Evolutionary conservation across 768 basidiomycete species (phyloP).

Genomic region (Tricholoma terreum): DNA sequence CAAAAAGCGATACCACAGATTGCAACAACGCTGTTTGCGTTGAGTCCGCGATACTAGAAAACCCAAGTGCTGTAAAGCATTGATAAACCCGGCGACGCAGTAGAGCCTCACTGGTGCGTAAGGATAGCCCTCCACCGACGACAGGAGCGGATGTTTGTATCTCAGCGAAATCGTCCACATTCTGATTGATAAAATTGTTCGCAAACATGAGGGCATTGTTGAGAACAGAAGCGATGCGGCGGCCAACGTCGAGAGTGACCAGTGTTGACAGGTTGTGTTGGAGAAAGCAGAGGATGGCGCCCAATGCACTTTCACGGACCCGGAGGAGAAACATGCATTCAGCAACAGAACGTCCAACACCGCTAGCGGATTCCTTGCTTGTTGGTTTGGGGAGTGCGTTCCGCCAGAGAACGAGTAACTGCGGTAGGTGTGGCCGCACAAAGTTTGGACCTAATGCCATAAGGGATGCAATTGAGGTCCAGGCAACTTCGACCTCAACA

Average conservation of each 20-base stretch:
- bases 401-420: conserved; percentile 93
- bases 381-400: conserved; percentile 96
- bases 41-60: conserved; percentile 74
- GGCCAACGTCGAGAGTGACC: conserved; percentile 87
- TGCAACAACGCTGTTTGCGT: conserved; percentile 81
- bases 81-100: conserved; percentile 84
- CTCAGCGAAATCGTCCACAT: conserved; percentile 62
- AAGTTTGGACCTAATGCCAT: conserved; percentile 94
- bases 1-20: conserved; percentile 77
- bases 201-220: conserved; percentile 89
- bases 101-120: conserved; percentile 79
- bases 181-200: conserved; percentile 73
- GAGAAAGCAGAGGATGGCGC: conserved; percentile 86
- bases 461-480: conserved; percentile 86
- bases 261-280: conserved; percentile 71
- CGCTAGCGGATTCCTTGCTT: conserved; percentile 69
- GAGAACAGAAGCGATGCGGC: conserved; percentile 82
- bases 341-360: conserved; percentile 57
- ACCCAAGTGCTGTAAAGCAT: conserved; percentile 82
- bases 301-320: conserved; percentile 86
- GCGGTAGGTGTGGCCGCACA: conserved; percentile 89
- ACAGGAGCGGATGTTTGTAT: conserved; percentile 29
- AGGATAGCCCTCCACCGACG: conserved; percentile 43
- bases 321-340: conserved; percentile 94
- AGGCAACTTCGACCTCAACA: conserved; percentile 89